Percentiles rank a stretch among this genome's conserved stretches.
Conservation (phyloP, 1,284 basidiomycete species). For the Omphalotus olearius region DNA sequence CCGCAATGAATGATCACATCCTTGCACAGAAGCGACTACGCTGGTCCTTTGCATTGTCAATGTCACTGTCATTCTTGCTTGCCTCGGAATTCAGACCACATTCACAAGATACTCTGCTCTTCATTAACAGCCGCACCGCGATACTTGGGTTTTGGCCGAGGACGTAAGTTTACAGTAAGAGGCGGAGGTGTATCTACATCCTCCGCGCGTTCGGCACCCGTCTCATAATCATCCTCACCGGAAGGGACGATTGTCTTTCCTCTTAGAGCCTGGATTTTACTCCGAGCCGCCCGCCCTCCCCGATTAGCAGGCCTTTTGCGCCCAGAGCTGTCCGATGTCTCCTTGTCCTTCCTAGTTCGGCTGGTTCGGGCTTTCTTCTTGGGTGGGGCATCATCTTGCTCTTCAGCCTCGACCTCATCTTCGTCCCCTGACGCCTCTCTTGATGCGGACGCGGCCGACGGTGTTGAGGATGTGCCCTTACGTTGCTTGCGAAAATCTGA, state of each 20-base stretch:
- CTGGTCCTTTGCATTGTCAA: too few relatives aligned
- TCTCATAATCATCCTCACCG: background rate
- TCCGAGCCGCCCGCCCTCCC: background rate
- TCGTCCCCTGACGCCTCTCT: constrained; percentile 16
- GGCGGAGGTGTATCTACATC: constrained; percentile 14
- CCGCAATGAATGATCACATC: too few relatives aligned
- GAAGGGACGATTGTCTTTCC: background rate
- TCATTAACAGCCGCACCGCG: background rate
- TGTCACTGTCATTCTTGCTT: too few relatives aligned
- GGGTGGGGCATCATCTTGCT: constrained; percentile 4
- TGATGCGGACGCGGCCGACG: constrained; percentile 13
- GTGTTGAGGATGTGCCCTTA: constrained; percentile 6
- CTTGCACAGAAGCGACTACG: too few relatives aligned
- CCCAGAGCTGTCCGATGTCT: constrained; percentile 4
- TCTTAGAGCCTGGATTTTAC: background rate
- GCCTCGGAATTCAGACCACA: too few relatives aligned
- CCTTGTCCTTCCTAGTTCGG: constrained; percentile 5
- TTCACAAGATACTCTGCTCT: background rate
- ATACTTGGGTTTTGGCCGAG: constrained; percentile 24
- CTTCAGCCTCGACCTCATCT: constrained; percentile 10
- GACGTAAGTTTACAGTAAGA: constrained; percentile 21
- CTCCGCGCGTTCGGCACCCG: constrained; percentile 11
- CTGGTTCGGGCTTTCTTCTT: constrained; percentile 4
- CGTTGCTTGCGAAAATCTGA: constrained; percentile 64
- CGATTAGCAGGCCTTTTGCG: constrained; percentile 4